Base-by-base conservation (phyloP, 1,284 basidiomycete genomes). In the Uromyces viciae-fabae region DNA sequence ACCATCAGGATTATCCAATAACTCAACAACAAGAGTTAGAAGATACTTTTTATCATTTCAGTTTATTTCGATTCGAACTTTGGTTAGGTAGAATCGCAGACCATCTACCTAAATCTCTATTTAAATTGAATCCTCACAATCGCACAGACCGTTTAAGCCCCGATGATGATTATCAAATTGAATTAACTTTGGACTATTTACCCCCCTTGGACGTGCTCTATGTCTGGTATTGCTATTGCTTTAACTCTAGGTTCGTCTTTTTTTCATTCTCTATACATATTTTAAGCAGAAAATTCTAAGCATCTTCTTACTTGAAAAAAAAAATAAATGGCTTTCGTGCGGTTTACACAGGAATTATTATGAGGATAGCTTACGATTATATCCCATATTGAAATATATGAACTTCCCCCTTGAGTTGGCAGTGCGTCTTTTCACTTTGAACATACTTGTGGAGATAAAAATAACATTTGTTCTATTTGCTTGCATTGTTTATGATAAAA, bases 171-270 rank as follows among this genome's bases (percentile, higher is more conserved):
- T 46, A 69, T 40, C 25, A 42, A 2, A 69, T 69, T n/a, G 40
- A 69, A 15, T 40, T 69, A 8, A 69, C 66, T 43, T 43, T 43
- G 22, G 66, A 69, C 28, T 69, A 43, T 25, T 46, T 69, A 25
- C 82, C 82, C 14, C 82, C 82, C 36, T 36, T 82, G 1, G 83
- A 83, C 75, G 83, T 83, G 2, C 52, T 83, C 25, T 80, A 83
- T 71, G 83, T 83, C 22, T 83, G 83, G 83, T 82, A 83, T 64
- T 46, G 83, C 0, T 82, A 83, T 78, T 54, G 72, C 28, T 78
- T 83, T 42, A 83, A 83, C 52, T 83, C 83, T 0, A 64, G 82
- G 17, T 52, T 68, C n/a, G 40, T 25, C 28, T 14, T 43, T 69
- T 7, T 46, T 43, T 15, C 40, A 7, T 25, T 42, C 2, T 15